A percentile compares a stretch with the other conserved stretches of the same genome.
Evolutionary conservation across 1,284 basidiomycete genomes (phyloP).

Genomic region (Ganoderma sp.): DNA sequence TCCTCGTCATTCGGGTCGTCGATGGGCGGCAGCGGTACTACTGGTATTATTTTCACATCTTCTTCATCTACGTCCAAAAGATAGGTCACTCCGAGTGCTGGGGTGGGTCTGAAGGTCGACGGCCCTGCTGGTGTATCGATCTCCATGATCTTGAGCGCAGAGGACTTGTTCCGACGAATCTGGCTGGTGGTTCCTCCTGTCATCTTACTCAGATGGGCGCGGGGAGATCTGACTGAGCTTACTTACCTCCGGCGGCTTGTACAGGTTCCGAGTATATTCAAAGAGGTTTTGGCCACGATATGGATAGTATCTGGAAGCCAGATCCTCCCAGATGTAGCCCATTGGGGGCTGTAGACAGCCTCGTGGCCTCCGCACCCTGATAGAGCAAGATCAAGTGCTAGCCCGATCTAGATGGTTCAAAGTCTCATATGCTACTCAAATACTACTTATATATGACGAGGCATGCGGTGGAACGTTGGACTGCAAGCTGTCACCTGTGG

Average conservation of each 20-base stretch:
- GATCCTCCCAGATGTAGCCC: background rate
- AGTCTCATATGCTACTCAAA: no score
- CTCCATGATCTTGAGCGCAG: background rate
- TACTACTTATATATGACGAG: no score
- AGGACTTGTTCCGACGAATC: background rate
- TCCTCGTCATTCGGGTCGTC: background rate
- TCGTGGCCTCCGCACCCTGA: background rate
- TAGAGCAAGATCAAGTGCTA: background rate
- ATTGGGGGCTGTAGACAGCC: background rate
- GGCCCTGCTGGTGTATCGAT: background rate
- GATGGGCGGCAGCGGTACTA: background rate
- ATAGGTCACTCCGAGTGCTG: background rate
- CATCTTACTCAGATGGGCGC: no score
- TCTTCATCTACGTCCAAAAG: background rate
- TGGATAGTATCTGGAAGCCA: background rate
- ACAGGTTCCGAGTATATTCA: background rate
- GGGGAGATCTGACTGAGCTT: no score
- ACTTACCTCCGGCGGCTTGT: background rate
- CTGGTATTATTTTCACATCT: background rate
- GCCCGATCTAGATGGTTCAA: background rate
- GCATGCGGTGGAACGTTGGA: no score
- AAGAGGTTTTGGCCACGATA: background rate
- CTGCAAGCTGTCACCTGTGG: no score
- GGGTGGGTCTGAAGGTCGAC: background rate
- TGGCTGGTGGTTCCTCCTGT: background rate